Percentiles rank a stretch among this genome's conserved stretches.
Conservation (phyloP, 495 filamentous ascomycete genomes). For the Penicillium bialowiezense region DNA sequence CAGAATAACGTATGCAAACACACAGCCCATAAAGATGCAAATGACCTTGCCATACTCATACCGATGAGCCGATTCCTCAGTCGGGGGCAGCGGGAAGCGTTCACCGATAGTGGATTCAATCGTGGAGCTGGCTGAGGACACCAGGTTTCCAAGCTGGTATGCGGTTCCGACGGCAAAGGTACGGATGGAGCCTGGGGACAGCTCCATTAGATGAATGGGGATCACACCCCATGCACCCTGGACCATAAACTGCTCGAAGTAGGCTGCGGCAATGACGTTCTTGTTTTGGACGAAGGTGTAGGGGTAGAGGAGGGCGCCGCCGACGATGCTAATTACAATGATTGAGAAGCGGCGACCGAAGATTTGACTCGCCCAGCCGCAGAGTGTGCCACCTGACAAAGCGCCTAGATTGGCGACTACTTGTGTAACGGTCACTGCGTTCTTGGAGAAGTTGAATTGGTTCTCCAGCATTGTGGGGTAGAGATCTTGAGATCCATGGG, state of each 20-base stretch:
- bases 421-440: slow-evolving; percentile 78
- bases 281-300: slow-evolving; percentile 67
- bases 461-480: slow-evolving; percentile 82
- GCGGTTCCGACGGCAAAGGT: slow-evolving; percentile 81
- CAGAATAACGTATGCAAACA: slow-evolving; percentile 78
- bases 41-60: slow-evolving; percentile 90
- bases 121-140: slow-evolving; percentile 73
- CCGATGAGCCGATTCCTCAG: slow-evolving; percentile 40
- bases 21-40: slow-evolving; percentile 89
- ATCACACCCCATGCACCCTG: slow-evolving; percentile 85
- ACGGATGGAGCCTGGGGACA: slow-evolving; percentile 75
- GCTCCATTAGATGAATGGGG: slow-evolving; percentile 84
- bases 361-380: slow-evolving; percentile 77
- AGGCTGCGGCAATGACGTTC: slow-evolving; percentile 74
- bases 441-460: slow-evolving; percentile 68
- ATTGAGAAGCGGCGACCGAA: slow-evolving; percentile 82
- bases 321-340: slow-evolving; percentile 71
- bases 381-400: slow-evolving; percentile 69
- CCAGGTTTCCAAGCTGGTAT: slow-evolving; percentile 85
- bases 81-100: slow-evolving; percentile 68
- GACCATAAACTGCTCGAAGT: slow-evolving; percentile 89
- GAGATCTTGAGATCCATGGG: slow-evolving; percentile 87
- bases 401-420: slow-evolving; percentile 84
- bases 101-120: slow-evolving; percentile 83
- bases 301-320: slow-evolving; percentile 76